A percentile compares a stretch with the other conserved stretches of the same genome.
These are phyloP conservation scores for Suhomyces tanzawaensis DNA, from an alignment of 805 yeast genomes.

Conservation along the genomic window DNA sequence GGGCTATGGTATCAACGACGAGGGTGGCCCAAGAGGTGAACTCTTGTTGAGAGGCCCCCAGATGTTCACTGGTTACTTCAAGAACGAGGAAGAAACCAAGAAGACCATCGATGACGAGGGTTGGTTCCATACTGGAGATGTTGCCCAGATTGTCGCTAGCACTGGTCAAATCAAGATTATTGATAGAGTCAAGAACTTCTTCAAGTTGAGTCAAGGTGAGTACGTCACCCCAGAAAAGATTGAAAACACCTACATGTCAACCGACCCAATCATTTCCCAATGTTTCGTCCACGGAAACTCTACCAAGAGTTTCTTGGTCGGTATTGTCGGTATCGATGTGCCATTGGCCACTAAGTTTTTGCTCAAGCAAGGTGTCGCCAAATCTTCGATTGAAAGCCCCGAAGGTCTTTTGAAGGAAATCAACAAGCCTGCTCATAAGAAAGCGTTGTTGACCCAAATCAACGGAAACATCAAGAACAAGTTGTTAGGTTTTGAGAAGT, in stretches of 20 bases:
- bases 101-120: slow-evolving; percentile 20
- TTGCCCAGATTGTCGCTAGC: slow-evolving; percentile 12
- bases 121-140: slow-evolving; percentile 30
- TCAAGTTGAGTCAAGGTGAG: slow-evolving; percentile 33
- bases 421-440: slow-evolving; percentile 18
- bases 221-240: slow-evolving; percentile 32
- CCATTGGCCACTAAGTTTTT: slow-evolving; percentile 15
- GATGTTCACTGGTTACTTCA: slow-evolving; percentile 23
- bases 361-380: slow-evolving; percentile 9
- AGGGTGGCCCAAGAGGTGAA: slow-evolving; percentile 29
- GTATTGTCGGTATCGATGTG: slow-evolving; percentile 24
- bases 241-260: slow-evolving; percentile 23
- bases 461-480: slow-evolving; percentile 15
- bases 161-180: slow-evolving; percentile 24
- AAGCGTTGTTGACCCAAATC: slow-evolving; percentile 13
- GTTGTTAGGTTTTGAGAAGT: slow-evolving; percentile 23
- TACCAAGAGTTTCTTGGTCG: slow-evolving; percentile 20
- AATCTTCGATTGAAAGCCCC: slow-evolving; percentile 4
- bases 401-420: slow-evolving; percentile 10
- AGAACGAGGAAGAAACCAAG: slow-evolving; percentile 24
- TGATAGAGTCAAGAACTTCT: slow-evolving; percentile 33
- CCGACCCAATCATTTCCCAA: slow-evolving; percentile 19
- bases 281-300: slow-evolving; percentile 25
- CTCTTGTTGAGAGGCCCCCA: slow-evolving; percentile 27
- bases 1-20: slow-evolving; percentile 20